A percentile compares a stretch with the other conserved stretches of the same genome.
phyloP scores from a whole-genome alignment of 2,329 filamentous ascomycete species.

The Trichoderma citrinoviride region DNA sequence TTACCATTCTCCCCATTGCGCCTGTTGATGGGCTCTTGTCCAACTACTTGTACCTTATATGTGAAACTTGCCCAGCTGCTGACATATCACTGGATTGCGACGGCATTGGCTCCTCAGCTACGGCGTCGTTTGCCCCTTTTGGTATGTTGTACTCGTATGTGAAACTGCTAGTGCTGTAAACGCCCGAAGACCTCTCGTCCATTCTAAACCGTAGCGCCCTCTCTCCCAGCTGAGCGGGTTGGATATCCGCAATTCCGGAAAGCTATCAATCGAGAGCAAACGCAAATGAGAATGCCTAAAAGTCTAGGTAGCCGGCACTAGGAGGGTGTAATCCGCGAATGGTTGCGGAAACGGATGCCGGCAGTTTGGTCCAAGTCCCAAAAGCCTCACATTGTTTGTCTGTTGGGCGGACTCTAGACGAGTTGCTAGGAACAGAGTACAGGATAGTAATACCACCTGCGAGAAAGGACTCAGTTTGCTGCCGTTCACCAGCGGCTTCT shows the following conservation, averaged over 20 bases:
- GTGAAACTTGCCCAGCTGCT: conserved; percentile 3
- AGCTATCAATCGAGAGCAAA: too few species aligned
- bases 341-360: not conserved
- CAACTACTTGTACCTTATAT: too few species aligned
- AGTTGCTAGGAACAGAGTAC: too few species aligned
- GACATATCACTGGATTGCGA: not conserved
- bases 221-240: too few species aligned
- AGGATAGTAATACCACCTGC: too few species aligned
- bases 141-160: not conserved
- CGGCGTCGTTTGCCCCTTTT: not conserved
- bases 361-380: not conserved
- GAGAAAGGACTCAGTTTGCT: too few species aligned
- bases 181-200: not conserved
- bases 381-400: not conserved
- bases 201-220: not conserved
- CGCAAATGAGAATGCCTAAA: not conserved
- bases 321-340: not conserved
- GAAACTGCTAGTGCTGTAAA: not conserved
- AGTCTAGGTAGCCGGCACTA: not conserved
- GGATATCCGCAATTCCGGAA: not conserved
- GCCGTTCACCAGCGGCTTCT: too few species aligned
- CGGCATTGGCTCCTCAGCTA: not conserved
- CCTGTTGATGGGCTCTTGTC: not conserved
- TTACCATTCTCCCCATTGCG: not conserved
- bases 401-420: too few species aligned